A percentile compares a stretch with the other conserved stretches of the same genome.
Conservation (phyloP, 1,284 basidiomycete species). For the Papiliotrema laurentii region DNA sequence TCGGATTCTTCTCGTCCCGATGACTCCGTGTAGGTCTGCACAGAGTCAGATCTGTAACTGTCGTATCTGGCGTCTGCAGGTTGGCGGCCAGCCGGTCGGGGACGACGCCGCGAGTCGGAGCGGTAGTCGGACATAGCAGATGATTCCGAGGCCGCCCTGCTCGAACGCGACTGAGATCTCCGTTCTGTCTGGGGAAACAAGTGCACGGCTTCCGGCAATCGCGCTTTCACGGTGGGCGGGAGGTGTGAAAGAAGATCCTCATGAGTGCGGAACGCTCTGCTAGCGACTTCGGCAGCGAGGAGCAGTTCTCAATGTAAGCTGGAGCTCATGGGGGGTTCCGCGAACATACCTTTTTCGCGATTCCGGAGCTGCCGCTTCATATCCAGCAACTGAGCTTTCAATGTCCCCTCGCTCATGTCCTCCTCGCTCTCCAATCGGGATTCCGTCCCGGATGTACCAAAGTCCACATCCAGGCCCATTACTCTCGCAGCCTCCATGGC, state of each 20-base stretch:
- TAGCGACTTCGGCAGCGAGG: conserved; percentile 24
- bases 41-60: not conserved
- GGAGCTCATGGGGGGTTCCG: not conserved
- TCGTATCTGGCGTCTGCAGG: not conserved
- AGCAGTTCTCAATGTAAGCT: conserved; percentile 13
- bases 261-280: conserved; percentile 19
- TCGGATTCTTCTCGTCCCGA: not conserved
- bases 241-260: conserved; percentile 15
- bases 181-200: not conserved
- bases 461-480: conserved; percentile 17
- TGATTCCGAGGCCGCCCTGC: not conserved
- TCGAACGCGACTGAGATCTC: not conserved
- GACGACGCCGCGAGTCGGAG: not conserved
- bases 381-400: conserved; percentile 11
- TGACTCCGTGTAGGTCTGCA: not conserved
- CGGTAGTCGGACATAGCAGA: not conserved
- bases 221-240: conserved; percentile 6
- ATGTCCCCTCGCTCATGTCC: conserved; percentile 11
- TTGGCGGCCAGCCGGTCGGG: too few relatives aligned
- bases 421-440: conserved; percentile 7
- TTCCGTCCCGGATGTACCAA: conserved; percentile 7
- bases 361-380: conserved; percentile 13
- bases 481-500: conserved; percentile 17
- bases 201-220: conserved; percentile 3
- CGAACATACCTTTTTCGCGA: conserved; percentile 20